Evolutionary conservation across 225 moss, liverwort and hornwort species (phyloP).

Genomic region (Sphagnum tenellum): DNA sequence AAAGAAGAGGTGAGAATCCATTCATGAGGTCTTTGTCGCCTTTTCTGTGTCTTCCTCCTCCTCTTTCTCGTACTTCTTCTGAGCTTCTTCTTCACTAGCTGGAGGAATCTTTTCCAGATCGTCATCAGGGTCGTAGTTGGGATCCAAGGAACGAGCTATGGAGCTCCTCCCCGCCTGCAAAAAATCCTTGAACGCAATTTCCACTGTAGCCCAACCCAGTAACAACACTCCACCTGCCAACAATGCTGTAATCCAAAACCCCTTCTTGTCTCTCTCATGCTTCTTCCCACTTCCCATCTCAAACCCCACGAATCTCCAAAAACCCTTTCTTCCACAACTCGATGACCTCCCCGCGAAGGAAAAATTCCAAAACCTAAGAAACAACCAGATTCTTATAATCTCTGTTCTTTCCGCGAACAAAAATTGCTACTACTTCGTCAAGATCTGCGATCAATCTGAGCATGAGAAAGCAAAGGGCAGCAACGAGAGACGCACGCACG

Average conservation of each 20-base stretch:
- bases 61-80: background rate
- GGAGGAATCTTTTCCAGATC: conserved; percentile 11
- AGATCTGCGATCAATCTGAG: no score
- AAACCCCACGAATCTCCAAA: no score
- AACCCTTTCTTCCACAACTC: no score
- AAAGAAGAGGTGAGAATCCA: no score
- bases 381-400: no score
- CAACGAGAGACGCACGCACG: no score
- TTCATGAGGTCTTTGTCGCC: background rate
- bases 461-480: no score
- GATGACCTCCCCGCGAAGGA: no score
- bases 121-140: conserved; percentile 46
- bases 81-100: conserved; percentile 6
- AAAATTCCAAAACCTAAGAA: no score
- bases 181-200: conserved; percentile 48
- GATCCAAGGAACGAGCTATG: conserved; percentile 32
- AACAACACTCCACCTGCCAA: conserved; percentile 26
- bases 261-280: conserved; percentile 11
- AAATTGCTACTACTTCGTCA: no score
- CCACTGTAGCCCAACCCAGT: conserved; percentile 44
- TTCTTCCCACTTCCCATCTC: conserved; percentile 11
- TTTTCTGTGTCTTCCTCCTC: background rate
- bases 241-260: conserved; percentile 19
- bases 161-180: conserved; percentile 40
- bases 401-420: no score